phyloP scores from a whole-genome alignment of 2,329 filamentous ascomycete genomes.

The Coleophoma eucalyptorum region DNA sequence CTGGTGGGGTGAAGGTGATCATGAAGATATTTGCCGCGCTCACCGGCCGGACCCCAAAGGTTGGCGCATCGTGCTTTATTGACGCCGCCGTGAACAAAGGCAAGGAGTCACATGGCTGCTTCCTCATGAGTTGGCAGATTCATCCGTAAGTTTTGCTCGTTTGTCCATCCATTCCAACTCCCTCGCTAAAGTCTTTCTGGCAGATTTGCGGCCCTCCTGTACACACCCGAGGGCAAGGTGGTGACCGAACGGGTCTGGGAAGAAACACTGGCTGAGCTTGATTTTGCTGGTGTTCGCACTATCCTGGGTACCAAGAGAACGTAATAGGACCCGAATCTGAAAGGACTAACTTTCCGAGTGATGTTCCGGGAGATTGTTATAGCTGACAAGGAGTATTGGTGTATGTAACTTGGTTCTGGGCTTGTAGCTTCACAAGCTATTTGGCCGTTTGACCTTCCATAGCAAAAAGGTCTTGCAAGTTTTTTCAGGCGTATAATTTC shows the following conservation, averaged over 20 bases:
- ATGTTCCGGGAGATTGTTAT: too few relatives aligned
- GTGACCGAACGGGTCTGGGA: slow-evolving; percentile 34
- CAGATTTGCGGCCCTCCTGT: slow-evolving; percentile 29
- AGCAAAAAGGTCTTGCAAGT: too few relatives aligned
- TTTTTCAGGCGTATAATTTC: too few relatives aligned
- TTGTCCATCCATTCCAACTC: not conserved
- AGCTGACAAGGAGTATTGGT: too few relatives aligned
- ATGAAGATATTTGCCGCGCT: slow-evolving; percentile 20
- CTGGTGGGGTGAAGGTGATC: slow-evolving; percentile 14
- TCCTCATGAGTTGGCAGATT: slow-evolving; percentile 43
- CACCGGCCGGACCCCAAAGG: slow-evolving; percentile 27
- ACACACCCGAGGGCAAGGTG: slow-evolving; percentile 29
- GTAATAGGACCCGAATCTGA: not conserved
- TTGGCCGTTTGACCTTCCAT: too few relatives aligned
- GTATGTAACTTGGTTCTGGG: too few relatives aligned
- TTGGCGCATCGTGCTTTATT: slow-evolving; percentile 42
- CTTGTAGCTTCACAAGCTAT: too few relatives aligned
- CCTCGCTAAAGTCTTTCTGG: not conserved
- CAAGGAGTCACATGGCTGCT: slow-evolving; percentile 46
- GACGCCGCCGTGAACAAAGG: slow-evolving; percentile 43
- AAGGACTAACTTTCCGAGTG: too few relatives aligned
- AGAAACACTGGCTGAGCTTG: slow-evolving; percentile 32
- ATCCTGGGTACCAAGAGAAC: slow-evolving; percentile 9
- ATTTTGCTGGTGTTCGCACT: slow-evolving; percentile 22
- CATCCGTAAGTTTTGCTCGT: slow-evolving; percentile 33